Evolutionary conservation across 1,284 basidiomycete genomes (phyloP).

Genomic region (Fomitopsis schrenkii): DNA sequence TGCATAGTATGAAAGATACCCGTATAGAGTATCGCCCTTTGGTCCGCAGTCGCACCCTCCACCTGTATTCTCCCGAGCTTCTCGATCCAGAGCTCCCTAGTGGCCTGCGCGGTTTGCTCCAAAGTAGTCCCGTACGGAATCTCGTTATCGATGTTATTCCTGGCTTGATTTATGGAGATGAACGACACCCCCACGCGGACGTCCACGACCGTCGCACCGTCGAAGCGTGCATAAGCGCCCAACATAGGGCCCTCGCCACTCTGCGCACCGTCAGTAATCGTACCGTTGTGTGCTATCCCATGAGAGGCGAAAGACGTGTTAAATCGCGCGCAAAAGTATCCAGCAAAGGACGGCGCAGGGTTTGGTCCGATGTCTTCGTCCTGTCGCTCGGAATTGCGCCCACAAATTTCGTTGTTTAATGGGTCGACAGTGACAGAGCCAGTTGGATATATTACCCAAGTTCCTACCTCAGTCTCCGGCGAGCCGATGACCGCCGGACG

Average conservation of each 20-base stretch:
- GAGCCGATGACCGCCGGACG: slow-evolving; percentile 60
- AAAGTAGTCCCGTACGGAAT: slow-evolving; percentile 57
- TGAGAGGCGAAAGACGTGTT: slow-evolving; percentile 42
- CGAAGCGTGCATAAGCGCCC: slow-evolving; percentile 59
- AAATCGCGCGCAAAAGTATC: slow-evolving; percentile 79
- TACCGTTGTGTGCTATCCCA: slow-evolving; percentile 50
- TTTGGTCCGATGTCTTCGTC: slow-evolving; percentile 68
- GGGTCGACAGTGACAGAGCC: slow-evolving; percentile 54
- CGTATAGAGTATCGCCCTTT: slow-evolving; percentile 62
- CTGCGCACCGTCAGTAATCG: slow-evolving; percentile 25
- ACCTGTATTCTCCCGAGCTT: slow-evolving; percentile 67
- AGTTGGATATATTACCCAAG: slow-evolving; percentile 47
- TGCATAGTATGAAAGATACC: slow-evolving; percentile 67
- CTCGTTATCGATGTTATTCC: slow-evolving; percentile 57
- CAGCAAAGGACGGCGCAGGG: slow-evolving; percentile 48
- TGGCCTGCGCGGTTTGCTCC: slow-evolving; percentile 56
- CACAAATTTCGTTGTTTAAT: slow-evolving; percentile 53
- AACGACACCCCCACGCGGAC: slow-evolving; percentile 76
- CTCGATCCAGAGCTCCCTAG: slow-evolving; percentile 66
- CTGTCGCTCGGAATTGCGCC: slow-evolving; percentile 71
- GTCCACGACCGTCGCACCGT: slow-evolving; percentile 37
- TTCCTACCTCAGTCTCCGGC: slow-evolving; percentile 33
- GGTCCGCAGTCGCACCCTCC: slow-evolving; percentile 48
- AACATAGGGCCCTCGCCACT: slow-evolving; percentile 39
- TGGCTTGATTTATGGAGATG: slow-evolving; percentile 74